Conservation (phyloP, 768 basidiomycete species). For the Phaeolepiota aurea region DNA sequence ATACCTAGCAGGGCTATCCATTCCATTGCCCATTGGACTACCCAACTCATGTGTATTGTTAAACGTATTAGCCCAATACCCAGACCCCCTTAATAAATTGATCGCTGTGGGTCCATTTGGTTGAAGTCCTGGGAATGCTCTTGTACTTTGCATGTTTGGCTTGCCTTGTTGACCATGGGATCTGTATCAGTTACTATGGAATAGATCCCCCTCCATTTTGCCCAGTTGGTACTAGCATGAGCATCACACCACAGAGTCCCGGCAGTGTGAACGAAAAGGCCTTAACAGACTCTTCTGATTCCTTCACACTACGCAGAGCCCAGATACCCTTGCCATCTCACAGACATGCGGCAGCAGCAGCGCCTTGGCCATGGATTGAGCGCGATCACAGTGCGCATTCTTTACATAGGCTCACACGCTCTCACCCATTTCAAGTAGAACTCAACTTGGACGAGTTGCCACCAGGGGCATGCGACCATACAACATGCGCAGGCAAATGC, state of each 20-base stretch:
- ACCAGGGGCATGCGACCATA: constrained; percentile 27
- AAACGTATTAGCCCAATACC: background rate
- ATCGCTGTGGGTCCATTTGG: background rate
- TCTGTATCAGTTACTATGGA: background rate
- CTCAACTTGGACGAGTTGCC: constrained; percentile 21
- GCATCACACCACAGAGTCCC: background rate
- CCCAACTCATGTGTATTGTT: background rate
- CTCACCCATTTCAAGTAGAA: constrained; percentile 22
- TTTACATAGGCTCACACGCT: background rate
- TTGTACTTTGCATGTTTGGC: too few species aligned
- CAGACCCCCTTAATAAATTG: background rate
- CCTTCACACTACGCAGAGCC: background rate
- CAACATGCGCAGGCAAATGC: constrained; percentile 23
- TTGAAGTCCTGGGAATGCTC: background rate
- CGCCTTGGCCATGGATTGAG: constrained; percentile 1
- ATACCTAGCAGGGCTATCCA: background rate
- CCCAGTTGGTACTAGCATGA: background rate
- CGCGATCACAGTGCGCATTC: background rate
- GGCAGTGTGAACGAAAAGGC: background rate
- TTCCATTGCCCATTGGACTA: background rate
- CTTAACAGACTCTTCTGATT: too few species aligned
- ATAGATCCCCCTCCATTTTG: background rate
- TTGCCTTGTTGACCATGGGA: background rate
- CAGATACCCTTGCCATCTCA: background rate
- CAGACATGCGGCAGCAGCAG: background rate